phyloP scores from a whole-genome alignment of 83 land plant genomes.

The Isoetes engelmannii region DNA sequence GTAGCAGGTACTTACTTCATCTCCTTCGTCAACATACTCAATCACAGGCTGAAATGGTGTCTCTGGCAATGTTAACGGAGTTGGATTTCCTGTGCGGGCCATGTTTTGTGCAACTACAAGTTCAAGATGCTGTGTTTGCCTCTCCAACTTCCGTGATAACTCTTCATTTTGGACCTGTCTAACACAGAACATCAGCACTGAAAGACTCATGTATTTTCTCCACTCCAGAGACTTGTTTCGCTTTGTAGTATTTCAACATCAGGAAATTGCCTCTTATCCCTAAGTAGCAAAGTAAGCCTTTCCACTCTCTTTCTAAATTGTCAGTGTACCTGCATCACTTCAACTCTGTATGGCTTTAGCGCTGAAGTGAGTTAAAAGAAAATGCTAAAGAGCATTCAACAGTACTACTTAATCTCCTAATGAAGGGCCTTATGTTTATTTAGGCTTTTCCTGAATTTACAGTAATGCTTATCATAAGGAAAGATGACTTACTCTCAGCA shows the following conservation, averaged over 20 bases:
- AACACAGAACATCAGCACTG: slow-evolving; percentile 14
- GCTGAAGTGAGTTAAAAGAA: neutral
- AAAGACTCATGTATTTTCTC: neutral
- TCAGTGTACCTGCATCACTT: too few species aligned
- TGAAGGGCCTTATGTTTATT: neutral
- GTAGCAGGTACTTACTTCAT: slow-evolving; percentile 54
- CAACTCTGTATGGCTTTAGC: neutral
- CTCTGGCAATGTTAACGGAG: neutral
- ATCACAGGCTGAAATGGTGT: slow-evolving; percentile 9
- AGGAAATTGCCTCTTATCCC: too few species aligned
- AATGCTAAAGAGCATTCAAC: neutral
- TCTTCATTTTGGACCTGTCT: slow-evolving; percentile 69
- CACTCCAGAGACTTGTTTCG: too few species aligned
- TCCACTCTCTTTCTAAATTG: too few species aligned
- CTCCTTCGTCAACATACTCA: slow-evolving; percentile 87
- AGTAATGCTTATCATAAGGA: neutral
- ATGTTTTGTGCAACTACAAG: slow-evolving; percentile 75
- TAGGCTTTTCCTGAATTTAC: too few species aligned
- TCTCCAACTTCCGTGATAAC: slow-evolving; percentile 68
- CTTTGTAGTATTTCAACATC: too few species aligned
- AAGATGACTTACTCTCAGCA: slow-evolving; percentile 40
- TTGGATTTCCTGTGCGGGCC: slow-evolving; percentile 46
- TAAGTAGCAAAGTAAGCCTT: too few species aligned
- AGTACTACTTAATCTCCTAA: too few species aligned
- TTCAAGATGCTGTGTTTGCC: slow-evolving; percentile 84